Base-by-base conservation (phyloP, 1,139 yeast species). In the Tardiomyces depauwii region DNA sequence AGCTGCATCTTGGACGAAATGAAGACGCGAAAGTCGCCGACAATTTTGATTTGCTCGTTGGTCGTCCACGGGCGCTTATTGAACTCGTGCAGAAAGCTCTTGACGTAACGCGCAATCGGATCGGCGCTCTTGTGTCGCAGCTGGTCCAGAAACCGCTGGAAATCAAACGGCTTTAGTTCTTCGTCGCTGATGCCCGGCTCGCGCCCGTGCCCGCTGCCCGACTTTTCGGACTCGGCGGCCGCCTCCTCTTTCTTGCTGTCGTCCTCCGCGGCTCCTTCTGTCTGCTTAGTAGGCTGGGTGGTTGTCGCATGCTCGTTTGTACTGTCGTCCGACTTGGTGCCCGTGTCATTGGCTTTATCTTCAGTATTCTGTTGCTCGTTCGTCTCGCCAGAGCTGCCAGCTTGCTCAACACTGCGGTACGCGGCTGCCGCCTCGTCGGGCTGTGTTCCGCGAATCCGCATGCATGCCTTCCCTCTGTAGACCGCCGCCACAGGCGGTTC, bases 41-140 rank as follows among this genome's bases (percentile, higher is more conserved):
- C 73, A 40, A 89, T 73, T 59, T 85, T 87, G 21, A 76, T 73
- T 61, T 91, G 91, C 62, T 91, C 97, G 2, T 74, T 72, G 0
- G 81, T 74, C 0, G 84, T 73, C 80, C 95, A 86, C 5, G 77
- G 74, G 52, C 82, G 81, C 46, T 80, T 77, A 39, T 74, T 68
- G 61, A 91, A 91, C 48, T 87, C 91, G 30, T 73, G 74, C 43
- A 93, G 67, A 56, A 93, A 25, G 86, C 88, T 60, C 52, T 85
- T 78, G 41, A 89, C 77, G 58, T 89, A 93, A 46, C 89, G 75
- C 1, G 91, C 89, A 40, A 89, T 75, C 0, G 98, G 97, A 50
- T 87, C 95, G 1, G 97, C 96, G 46, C 77, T 71, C 53, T 80
- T 82, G 49, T 77, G 74, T 47, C 82, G 79, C 51, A 93, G 71